Evolutionary conservation across 2,329 filamentous ascomycete genomes (phyloP).

Genomic region (Aureobasidium leucospermi): DNA sequence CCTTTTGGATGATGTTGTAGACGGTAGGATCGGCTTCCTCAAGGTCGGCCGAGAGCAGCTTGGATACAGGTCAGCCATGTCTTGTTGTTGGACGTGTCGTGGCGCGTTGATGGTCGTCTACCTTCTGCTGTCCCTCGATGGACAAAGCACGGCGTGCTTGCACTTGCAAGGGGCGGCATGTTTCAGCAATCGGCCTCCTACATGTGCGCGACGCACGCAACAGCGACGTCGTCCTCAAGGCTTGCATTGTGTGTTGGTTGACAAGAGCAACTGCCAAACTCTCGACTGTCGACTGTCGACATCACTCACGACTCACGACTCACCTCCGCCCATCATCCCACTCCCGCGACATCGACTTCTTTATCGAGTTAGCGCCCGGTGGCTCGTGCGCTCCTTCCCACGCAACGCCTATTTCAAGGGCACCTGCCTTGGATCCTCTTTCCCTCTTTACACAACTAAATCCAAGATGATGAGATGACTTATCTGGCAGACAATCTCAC

Average conservation of each 20-base stretch:
- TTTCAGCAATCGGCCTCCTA: conserved; percentile 24
- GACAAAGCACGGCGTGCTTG: conserved; percentile 34
- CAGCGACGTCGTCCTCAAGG: conserved; percentile 31
- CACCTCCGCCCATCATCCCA: conserved; percentile 7
- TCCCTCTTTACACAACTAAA: conserved; percentile 64
- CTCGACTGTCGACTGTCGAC: not conserved
- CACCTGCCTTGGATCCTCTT: conserved; percentile 19
- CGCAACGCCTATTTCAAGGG: conserved; percentile 1
- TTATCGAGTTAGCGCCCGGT: not conserved
- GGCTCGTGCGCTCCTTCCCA: not conserved
- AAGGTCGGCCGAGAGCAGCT: conserved; percentile 75
- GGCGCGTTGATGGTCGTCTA: conserved; percentile 17
- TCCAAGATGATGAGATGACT: conserved; percentile 70
- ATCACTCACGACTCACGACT: not conserved
- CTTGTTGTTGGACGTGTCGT: not conserved
- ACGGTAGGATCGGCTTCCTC: conserved; percentile 80
- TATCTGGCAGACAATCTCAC: conserved; percentile 40
- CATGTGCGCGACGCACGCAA: conserved; percentile 28
- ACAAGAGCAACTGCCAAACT: conserved; percentile 11
- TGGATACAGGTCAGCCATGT: conserved; percentile 15
- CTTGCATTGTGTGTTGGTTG: conserved; percentile 31
- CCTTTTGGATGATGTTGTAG: conserved; percentile 85
- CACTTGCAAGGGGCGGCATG: conserved; percentile 24
- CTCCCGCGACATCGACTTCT: not conserved
- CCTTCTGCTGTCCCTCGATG: conserved; percentile 42